Evolutionary conservation across 2,329 filamentous ascomycete genomes (phyloP).

Genomic region (Zopfia rhizophila): DNA sequence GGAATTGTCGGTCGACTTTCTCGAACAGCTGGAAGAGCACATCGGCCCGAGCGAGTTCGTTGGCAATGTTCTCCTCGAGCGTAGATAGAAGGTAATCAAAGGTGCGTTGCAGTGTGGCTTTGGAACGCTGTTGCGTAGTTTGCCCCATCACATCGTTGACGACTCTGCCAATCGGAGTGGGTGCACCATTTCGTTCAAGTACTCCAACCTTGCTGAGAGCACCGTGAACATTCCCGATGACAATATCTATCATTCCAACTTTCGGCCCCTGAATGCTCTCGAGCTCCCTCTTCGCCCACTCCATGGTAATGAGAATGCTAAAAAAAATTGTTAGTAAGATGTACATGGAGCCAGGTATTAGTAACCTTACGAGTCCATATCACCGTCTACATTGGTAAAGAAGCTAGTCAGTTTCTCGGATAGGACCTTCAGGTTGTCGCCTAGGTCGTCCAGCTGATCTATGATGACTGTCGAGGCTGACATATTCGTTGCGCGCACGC

Average conservation of each 20-base stretch:
- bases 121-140: constrained; percentile 82
- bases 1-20: constrained; percentile 87
- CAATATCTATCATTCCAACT: constrained; percentile 71
- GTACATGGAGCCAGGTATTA: constrained; percentile 15
- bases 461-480: constrained; percentile 88
- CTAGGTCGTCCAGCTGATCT: constrained; percentile 83
- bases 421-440: constrained; percentile 84
- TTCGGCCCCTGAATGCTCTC: constrained; percentile 55
- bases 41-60: constrained; percentile 82
- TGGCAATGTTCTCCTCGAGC: constrained; percentile 88
- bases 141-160: constrained; percentile 80
- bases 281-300: constrained; percentile 91
- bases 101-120: constrained; percentile 82
- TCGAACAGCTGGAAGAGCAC: constrained; percentile 91
- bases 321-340: constrained; percentile 23
- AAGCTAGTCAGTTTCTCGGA: constrained; percentile 89
- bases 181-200: constrained; percentile 55
- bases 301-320: constrained; percentile 92
- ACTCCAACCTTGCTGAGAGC: constrained; percentile 71
- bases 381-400: constrained; percentile 91
- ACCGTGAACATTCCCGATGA: constrained; percentile 85
- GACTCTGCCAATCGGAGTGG: constrained; percentile 75
- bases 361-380: constrained; percentile 85
- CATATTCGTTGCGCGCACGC: constrained; percentile 88
- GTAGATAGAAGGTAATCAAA: constrained; percentile 89